Evolutionary conservation across 176 grass and related monocot genomes (phyloP), one percentile per base, ranked within the genome.

Genomic region (Areca catechu): DNA sequence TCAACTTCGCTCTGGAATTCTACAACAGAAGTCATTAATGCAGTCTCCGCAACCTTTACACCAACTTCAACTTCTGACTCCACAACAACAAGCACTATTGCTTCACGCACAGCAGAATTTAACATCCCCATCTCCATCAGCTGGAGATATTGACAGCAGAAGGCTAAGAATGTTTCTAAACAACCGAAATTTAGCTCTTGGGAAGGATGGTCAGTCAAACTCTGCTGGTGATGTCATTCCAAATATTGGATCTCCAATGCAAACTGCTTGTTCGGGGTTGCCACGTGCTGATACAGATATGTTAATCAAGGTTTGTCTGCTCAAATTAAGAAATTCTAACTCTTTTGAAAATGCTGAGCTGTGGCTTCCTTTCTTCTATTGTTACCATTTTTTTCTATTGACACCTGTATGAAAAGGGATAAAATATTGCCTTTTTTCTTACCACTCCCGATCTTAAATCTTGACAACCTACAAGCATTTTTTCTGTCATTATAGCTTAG

Each of bases 41-140:
- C 85, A 86, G 69, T 71, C 73, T 22, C 65, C 82, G 24, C 90
- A 95, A 69, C 69, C 82, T 37, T 56, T 89, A 50, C 82, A 89
- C 54, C 82, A 89, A 53, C 81, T 95, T 63, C 90, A 95, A 54
- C 89, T 86, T 73, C 76, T 95, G 16, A 86, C 71, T 67, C 79
- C 66, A 14, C 85, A 86, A 22, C 90, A 95, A 70, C 89, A 95
- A 22, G 79, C 82, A 43, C 49, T 89, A 49, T 76, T 95, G 57
- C 73, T 95, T 70, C 90, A 86, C 72, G 85, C 90, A 30, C 90
- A 95, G 16, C 81, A 95, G 65, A 95, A 86, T 51, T 67, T 78
- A 50, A 18, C 76, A 19, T 54, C 49, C 23, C 22, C 80, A 1
- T 14, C 34, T 43, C 10, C 34, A 52, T 74, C 82, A 53, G 47